Evolutionary conservation across 306 rosid genomes (phyloP).

Genomic region (Albizia julibrissin): DNA sequence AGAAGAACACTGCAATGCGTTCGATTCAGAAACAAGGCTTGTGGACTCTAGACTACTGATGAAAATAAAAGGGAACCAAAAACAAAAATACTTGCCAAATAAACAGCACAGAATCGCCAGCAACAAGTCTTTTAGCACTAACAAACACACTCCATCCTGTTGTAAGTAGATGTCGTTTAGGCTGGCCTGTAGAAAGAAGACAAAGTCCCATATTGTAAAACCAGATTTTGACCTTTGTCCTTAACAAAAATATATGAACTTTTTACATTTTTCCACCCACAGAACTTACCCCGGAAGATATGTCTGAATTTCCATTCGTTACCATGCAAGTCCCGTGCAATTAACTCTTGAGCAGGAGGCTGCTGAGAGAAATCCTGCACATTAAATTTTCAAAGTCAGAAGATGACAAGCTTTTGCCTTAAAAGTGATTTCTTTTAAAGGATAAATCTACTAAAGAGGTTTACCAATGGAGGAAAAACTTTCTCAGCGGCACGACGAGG

Average conservation of each 20-base stretch:
- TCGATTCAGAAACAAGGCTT: not conserved
- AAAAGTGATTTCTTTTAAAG: not conserved
- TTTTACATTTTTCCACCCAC: not conserved
- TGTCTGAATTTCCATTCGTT: conserved; percentile 99
- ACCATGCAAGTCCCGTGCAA: conserved; percentile 95
- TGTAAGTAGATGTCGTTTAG: conserved; percentile 96
- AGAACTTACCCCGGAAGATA: conserved; percentile 89
- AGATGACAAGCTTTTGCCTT: not conserved
- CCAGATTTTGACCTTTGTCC: not conserved
- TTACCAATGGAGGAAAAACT: conserved; percentile 97
- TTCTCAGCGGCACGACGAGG: conserved; percentile 99
- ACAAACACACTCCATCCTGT: conserved; percentile 99
- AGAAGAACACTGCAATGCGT: not conserved
- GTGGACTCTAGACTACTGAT: not conserved
- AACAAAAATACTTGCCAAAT: conserved; percentile 68
- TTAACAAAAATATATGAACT: not conserved
- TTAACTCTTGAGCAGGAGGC: conserved; percentile 94
- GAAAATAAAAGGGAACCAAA: not conserved
- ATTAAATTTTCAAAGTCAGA: conserved; percentile 19
- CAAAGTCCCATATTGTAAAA: conserved; percentile 1
- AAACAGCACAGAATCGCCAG: conserved; percentile 96
- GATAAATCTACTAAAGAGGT: conserved; percentile 17
- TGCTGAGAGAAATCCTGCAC: conserved; percentile 89
- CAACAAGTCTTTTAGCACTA: conserved; percentile 95
- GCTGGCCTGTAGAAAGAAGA: conserved; percentile 73